Percentiles rank a stretch among this genome's conserved stretches.
These are phyloP conservation scores for Colletotrichum noveboracense DNA, from an alignment of 2,329 filamentous ascomycete genomes.

Conservation along the genomic window DNA sequence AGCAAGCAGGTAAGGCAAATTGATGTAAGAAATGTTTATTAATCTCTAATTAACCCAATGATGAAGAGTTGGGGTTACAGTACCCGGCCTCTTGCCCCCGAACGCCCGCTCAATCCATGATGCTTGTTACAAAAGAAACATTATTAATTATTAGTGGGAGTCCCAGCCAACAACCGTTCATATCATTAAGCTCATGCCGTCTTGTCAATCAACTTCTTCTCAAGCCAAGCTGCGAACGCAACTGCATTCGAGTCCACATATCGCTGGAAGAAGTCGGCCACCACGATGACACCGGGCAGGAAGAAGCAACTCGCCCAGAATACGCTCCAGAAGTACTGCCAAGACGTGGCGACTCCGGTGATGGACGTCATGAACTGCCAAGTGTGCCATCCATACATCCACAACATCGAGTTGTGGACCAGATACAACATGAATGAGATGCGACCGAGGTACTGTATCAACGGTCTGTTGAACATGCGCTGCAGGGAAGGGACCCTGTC, in stretches of 20 bases:
- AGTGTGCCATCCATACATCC: constrained; percentile 49
- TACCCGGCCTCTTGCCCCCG: not conserved
- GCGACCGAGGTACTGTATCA: constrained; percentile 67
- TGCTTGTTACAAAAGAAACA: not conserved
- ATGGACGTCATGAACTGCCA: not conserved
- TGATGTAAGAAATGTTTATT: not conserved
- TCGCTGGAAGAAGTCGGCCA: constrained; percentile 7
- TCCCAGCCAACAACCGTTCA: not conserved
- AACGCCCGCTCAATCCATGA: not conserved
- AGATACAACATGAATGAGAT: constrained; percentile 69
- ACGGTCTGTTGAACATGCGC: constrained; percentile 61
- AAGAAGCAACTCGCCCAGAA: not conserved
- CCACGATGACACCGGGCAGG: not conserved
- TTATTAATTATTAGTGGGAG: not conserved
- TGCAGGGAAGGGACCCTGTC: constrained; percentile 49
- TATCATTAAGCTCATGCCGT: not conserved
- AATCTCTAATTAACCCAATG: not conserved
- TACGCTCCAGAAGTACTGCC: not conserved
- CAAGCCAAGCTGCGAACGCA: constrained; percentile 1
- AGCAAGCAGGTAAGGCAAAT: not conserved
- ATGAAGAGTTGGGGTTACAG: not conserved
- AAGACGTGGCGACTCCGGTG: not conserved
- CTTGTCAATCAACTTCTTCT: not conserved
- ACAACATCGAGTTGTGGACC: constrained; percentile 67
- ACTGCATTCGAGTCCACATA: constrained; percentile 3